Evolutionary conservation across 2,329 filamentous ascomycete species (phyloP).

Genomic region (Myriangium duriaei): DNA sequence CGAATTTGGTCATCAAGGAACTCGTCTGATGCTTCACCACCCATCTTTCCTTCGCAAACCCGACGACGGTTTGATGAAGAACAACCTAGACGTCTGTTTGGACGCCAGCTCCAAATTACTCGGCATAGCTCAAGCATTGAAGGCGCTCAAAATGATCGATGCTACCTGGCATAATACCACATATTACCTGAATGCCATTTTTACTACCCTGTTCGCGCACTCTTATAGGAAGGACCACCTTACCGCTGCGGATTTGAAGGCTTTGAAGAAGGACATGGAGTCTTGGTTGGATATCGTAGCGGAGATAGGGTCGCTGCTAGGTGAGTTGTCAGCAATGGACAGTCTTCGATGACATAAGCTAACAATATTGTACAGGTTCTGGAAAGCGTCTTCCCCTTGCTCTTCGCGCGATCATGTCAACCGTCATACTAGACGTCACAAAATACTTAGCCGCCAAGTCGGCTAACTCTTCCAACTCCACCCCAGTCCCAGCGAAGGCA

Average conservation of each 20-base stretch:
- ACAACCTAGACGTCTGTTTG: constrained; percentile 46
- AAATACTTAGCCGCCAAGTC: constrained; percentile 31
- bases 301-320: constrained; percentile 53
- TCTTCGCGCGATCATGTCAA: constrained; percentile 37
- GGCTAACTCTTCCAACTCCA: constrained; percentile 9
- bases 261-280: constrained; percentile 55
- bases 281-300: constrained; percentile 56
- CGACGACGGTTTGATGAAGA: constrained; percentile 49
- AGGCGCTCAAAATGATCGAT: constrained; percentile 55
- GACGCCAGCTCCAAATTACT: constrained; percentile 54
- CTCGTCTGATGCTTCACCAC: constrained; percentile 40
- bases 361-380: constrained; percentile 31
- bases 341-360: too few species aligned
- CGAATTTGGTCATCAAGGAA: constrained; percentile 36
- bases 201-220: constrained; percentile 57
- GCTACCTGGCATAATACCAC: constrained; percentile 68
- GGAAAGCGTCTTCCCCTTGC: constrained; percentile 36
- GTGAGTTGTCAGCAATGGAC: constrained; percentile 39
- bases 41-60: constrained; percentile 37
- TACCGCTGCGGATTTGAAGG: constrained; percentile 44
- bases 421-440: constrained; percentile 35
- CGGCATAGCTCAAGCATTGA: constrained; percentile 45
- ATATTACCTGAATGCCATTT: constrained; percentile 59
- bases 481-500: background rate
- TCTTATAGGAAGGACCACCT: constrained; percentile 54